phyloP scores from a whole-genome alignment of 257 asterid genomes.

The Solanum pennellii region DNA sequence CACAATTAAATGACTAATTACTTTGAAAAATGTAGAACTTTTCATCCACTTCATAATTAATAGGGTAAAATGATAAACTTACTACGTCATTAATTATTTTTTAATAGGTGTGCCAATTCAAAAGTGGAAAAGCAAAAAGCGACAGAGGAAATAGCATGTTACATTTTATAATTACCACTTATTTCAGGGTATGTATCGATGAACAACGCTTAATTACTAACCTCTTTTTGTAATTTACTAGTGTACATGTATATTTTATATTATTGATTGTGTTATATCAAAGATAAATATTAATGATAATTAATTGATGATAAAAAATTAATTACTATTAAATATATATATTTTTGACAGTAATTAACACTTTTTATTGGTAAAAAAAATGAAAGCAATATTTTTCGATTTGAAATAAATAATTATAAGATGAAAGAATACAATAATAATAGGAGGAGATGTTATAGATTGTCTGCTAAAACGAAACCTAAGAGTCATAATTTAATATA shows the following conservation, averaged over 20 bases:
- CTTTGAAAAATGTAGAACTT: no score
- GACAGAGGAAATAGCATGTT: not conserved
- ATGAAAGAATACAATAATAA: not conserved
- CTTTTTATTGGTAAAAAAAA: not conserved
- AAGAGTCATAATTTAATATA: conserved; percentile 10
- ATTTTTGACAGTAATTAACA: no score
- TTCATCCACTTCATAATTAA: no score
- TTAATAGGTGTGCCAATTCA: no score
- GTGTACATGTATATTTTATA: not conserved
- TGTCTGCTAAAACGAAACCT: not conserved
- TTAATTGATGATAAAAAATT: not conserved
- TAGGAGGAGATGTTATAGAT: not conserved
- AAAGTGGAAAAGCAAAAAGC: no score
- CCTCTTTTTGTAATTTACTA: not conserved
- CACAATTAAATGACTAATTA: no score
- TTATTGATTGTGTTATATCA: not conserved
- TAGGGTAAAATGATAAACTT: no score
- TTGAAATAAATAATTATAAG: not conserved
- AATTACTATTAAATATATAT: no score
- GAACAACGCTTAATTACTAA: not conserved
- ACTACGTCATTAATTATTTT: no score
- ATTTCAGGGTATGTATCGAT: not conserved
- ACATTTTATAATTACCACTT: not conserved
- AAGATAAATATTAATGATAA: no score
- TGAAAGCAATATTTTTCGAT: not conserved